Base-by-base conservation (phyloP, 1,139 yeast genomes). In the Pichia inconspicua region DNA sequence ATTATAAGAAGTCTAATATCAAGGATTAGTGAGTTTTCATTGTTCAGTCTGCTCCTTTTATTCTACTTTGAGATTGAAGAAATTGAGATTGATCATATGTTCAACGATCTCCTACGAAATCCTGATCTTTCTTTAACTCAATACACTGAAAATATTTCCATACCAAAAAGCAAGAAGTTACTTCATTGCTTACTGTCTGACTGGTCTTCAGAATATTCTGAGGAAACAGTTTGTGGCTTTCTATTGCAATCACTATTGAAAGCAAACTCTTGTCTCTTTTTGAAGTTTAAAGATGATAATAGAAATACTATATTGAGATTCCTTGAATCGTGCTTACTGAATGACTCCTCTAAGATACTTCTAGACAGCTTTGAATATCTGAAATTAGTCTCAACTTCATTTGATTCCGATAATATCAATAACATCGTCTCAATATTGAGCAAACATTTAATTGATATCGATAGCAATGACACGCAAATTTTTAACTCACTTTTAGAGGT, bases 131-230 rank as follows among this genome's bases (percentile, higher is more conserved):
- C 22, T 8, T 9, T 34, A 9, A 34, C 19, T 8, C 19, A 34
- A 15, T 34, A 34, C 7, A 11, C 15, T 15, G 22, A 34, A 34
- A 17, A 15, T 15, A 15, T 34, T 8, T 9, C 10, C 5, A 40
- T 47, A 6, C 37, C 38, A 14, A 34, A 36, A n/a, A 37, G 45
- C 36, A 9, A 11, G 7, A 39, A 45, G 8, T 45, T 49, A 8
- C 22, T 34, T 15, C 10, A 34, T 9, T 15, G 22, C 8, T 34
- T 34, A 11, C 11, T 34, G 9, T 15, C 19, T 17, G 37, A 34
- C 14, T 34, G 37, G 37, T 34, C 40, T 7, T 15, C 11, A 7
- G 4, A 15, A 4, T 34, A 34, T 22, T 5, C 34, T 7, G 5
- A 14, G 4, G n/a, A 30, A 30, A 5, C 34, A 10, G 12, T 30